These are phyloP conservation scores for Monilinia laxa DNA, from an alignment of 2,329 filamentous ascomycete species.

Conservation along the genomic window DNA sequence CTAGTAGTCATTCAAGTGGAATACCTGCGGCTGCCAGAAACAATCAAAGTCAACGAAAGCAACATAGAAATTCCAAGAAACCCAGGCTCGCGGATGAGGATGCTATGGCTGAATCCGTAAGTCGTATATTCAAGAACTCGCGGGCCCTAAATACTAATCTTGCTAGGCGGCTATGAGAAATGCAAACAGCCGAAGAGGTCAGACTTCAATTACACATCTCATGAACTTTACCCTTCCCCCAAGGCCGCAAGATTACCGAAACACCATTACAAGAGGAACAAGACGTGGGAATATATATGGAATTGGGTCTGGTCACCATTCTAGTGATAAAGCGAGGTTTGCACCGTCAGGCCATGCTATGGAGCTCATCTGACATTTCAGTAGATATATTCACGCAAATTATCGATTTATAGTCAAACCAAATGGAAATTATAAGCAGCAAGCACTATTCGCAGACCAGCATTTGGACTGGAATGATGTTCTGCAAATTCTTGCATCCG, in stretches of 20 bases:
- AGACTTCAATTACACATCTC: slow-evolving; percentile 95
- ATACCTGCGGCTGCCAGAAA: slow-evolving; percentile 60
- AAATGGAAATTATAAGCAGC: slow-evolving; percentile 71
- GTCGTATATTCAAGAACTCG: slow-evolving; percentile 32
- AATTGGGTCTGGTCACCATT: slow-evolving; percentile 83
- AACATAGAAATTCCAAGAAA: slow-evolving; percentile 79
- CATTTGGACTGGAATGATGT: slow-evolving; percentile 90
- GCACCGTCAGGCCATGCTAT: slow-evolving; percentile 33
- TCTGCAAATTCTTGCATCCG: slow-evolving; percentile 85
- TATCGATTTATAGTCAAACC: slow-evolving; percentile 96
- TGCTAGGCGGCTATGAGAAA: slow-evolving; percentile 51
- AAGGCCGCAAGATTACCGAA: slow-evolving; percentile 58
- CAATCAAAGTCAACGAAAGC: slow-evolving; percentile 72
- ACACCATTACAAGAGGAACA: slow-evolving; percentile 51
- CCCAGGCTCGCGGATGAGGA: slow-evolving; percentile 79
- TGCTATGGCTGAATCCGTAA: slow-evolving; percentile 76
- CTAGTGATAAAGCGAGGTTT: slow-evolving; percentile 84
- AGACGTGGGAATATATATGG: slow-evolving; percentile 76
- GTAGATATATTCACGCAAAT: slow-evolving; percentile 86
- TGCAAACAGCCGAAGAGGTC: slow-evolving; percentile 76
- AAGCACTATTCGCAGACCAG: slow-evolving; percentile 82
- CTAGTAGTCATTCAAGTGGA: slow-evolving; percentile 29
- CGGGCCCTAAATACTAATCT: slow-evolving; percentile 24
- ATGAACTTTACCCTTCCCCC: slow-evolving; percentile 87
- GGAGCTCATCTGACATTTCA: slow-evolving; percentile 5